Evolutionary conservation across 1,284 basidiomycete species (phyloP).

Genomic region (Cutaneotrichosporon sp.): DNA sequence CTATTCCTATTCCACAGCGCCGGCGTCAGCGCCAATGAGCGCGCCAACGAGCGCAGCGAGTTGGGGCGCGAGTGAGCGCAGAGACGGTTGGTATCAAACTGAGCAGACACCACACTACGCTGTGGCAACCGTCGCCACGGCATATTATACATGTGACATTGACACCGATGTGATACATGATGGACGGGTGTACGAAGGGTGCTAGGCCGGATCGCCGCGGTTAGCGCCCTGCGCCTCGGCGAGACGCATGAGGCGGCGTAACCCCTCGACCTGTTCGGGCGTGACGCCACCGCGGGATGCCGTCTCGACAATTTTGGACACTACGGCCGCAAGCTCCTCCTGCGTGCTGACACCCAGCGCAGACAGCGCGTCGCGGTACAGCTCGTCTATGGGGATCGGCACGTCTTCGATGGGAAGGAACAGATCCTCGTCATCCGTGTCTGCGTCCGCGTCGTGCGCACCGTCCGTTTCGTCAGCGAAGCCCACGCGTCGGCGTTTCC

Average conservation of each 20-base stretch:
- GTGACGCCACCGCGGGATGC: constrained; percentile 10
- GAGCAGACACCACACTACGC: not conserved
- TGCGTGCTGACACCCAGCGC: constrained; percentile 13
- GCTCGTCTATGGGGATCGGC: constrained; percentile 22
- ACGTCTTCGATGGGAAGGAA: constrained; percentile 40
- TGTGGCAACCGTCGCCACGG: too few species aligned
- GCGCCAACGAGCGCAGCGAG: not conserved
- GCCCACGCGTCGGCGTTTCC: not conserved
- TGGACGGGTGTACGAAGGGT: too few species aligned
- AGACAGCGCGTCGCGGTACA: constrained; percentile 17
- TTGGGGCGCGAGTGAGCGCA: not conserved
- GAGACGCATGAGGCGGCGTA: constrained; percentile 14
- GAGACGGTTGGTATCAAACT: too few species aligned
- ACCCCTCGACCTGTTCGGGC: constrained; percentile 14
- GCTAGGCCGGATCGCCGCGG: too few species aligned
- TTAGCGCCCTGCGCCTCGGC: constrained; percentile 7
- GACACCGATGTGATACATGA: too few species aligned
- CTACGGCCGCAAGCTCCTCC: constrained; percentile 12
- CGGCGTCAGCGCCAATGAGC: too few species aligned
- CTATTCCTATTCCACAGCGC: constrained; percentile 15
- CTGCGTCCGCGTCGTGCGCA: constrained; percentile 44
- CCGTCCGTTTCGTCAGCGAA: not conserved
- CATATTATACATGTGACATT: too few species aligned
- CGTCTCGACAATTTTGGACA: constrained; percentile 12
- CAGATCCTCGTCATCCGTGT: constrained; percentile 49